These are phyloP conservation scores for Aureobasidium sp. DNA, from an alignment of 2,329 filamentous ascomycete genomes.

Conservation along the genomic window DNA sequence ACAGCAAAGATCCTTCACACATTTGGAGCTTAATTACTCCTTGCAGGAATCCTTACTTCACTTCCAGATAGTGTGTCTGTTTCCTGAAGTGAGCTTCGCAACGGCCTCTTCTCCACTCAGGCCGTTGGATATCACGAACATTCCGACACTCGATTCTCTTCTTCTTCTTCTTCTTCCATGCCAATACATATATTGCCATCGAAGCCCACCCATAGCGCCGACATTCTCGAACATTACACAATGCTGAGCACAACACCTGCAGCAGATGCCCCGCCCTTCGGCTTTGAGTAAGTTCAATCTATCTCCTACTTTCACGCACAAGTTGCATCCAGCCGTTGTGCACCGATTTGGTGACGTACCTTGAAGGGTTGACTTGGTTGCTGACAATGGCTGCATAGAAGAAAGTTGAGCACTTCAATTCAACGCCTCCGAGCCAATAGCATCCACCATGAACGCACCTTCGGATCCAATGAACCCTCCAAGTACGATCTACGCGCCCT, in stretches of 20 bases:
- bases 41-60: slow-evolving; percentile 3
- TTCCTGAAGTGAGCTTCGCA: slow-evolving; percentile 7
- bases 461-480: neutral
- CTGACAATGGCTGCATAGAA: slow-evolving; percentile 3
- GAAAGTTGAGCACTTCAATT: slow-evolving; percentile 3
- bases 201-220: neutral
- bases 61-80: neutral
- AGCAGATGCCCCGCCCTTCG: neutral
- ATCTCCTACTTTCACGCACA: neutral
- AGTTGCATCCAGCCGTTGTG: neutral
- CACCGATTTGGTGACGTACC: slow-evolving; percentile 1
- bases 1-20: slow-evolving; percentile 1
- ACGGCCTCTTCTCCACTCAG: slow-evolving; percentile 2
- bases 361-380: neutral
- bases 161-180: neutral
- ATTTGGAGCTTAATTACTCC: neutral
- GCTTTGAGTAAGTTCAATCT: slow-evolving; percentile 9
- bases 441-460: slow-evolving; percentile 1
- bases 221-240: slow-evolving; percentile 8
- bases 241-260: slow-evolving; percentile 2
- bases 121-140: slow-evolving; percentile 4
- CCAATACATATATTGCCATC: slow-evolving; percentile 7
- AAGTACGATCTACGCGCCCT: slow-evolving; percentile 6
- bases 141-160: neutral
- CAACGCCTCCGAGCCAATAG: slow-evolving; percentile 3